Conservation (phyloP, 257 asterid species). For the Scutellaria baicalensis region DNA sequence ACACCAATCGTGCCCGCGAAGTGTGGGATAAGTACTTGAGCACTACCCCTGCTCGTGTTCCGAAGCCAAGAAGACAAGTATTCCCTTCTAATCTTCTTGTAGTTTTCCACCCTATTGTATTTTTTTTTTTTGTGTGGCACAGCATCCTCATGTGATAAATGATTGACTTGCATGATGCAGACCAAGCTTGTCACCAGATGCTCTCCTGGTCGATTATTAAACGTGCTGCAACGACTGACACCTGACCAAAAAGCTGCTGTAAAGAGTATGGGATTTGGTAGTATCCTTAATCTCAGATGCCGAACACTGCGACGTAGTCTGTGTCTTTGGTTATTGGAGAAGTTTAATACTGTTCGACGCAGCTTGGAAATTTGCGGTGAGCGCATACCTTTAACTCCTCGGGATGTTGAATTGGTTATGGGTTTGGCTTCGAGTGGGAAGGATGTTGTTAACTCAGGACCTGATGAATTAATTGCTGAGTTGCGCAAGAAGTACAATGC, state of each 20-base stretch:
- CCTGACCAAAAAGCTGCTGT: constrained; percentile 83
- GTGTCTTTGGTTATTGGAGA: constrained; percentile 93
- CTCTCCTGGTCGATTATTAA: constrained; percentile 92
- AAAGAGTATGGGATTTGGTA: constrained; percentile 95
- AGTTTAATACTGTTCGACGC: constrained; percentile 79
- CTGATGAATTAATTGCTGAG: constrained; percentile 78
- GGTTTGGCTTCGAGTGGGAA: constrained; percentile 89
- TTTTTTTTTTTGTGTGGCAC: not conserved
- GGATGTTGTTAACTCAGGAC: constrained; percentile 93
- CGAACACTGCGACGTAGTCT: constrained; percentile 90
- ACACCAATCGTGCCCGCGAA: constrained; percentile 93
- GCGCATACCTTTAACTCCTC: constrained; percentile 85
- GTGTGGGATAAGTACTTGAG: constrained; percentile 92
- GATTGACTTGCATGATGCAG: constrained; percentile 38
- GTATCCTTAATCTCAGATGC: constrained; percentile 88
- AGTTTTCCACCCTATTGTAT: not conserved
- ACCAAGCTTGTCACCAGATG: constrained; percentile 95
- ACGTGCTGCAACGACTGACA: constrained; percentile 75
- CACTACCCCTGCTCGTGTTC: constrained; percentile 70
- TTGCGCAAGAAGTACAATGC: constrained; percentile 86
- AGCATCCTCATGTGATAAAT: not conserved
- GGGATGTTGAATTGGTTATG: constrained; percentile 95
- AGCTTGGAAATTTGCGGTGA: constrained; percentile 90
- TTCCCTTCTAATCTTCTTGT: not conserved
- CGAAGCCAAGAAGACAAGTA: constrained; percentile 90